Percentiles rank a stretch among this genome's conserved stretches.
Evolutionary conservation across 371 early-diverging fungal genomes (phyloP).

Genomic region (Thermomucor indicae-seudaticae): DNA sequence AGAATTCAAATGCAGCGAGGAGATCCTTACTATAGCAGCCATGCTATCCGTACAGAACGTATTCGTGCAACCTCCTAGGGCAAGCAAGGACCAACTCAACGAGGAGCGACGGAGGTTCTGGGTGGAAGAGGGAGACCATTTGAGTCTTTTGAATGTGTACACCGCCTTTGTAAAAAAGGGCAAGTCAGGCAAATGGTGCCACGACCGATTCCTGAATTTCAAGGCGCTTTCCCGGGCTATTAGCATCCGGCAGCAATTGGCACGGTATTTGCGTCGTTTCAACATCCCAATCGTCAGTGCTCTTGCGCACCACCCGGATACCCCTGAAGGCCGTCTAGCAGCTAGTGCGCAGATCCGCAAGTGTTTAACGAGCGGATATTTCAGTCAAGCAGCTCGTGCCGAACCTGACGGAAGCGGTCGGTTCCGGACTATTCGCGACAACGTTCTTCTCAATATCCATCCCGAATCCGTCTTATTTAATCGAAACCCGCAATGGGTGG

Average conservation of each 20-base stretch:
- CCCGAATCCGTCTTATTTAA: constrained; percentile 75
- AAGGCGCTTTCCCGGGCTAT: constrained; percentile 67
- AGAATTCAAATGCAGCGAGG: constrained; percentile 69
- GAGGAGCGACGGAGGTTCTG: constrained; percentile 70
- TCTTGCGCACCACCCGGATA: constrained; percentile 22
- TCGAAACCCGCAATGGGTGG: constrained; percentile 71
- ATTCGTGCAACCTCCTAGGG: constrained; percentile 54
- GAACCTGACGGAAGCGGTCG: constrained; percentile 59
- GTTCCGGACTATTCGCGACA: constrained; percentile 61
- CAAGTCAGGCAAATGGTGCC: constrained; percentile 73
- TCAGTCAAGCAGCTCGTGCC: constrained; percentile 69
- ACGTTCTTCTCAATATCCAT: constrained; percentile 61
- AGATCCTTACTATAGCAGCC: constrained; percentile 79
- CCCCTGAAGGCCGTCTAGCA: constrained; percentile 22
- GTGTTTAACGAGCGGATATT: constrained; percentile 74
- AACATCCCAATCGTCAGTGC: constrained; percentile 44
- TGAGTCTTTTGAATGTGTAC: constrained; percentile 78
- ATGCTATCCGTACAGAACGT: constrained; percentile 79
- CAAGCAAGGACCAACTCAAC: constrained; percentile 43
- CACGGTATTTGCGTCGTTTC: constrained; percentile 59
- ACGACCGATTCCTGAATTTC: constrained; percentile 68
- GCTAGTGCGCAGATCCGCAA: constrained; percentile 54
- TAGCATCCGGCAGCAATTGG: constrained; percentile 66
- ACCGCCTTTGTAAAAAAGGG: constrained; percentile 65
- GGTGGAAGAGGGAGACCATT: constrained; percentile 81